Evolutionary conservation across 164 flowering plant genomes (phyloP).

Genomic region (Stephania yunnanensis): DNA sequence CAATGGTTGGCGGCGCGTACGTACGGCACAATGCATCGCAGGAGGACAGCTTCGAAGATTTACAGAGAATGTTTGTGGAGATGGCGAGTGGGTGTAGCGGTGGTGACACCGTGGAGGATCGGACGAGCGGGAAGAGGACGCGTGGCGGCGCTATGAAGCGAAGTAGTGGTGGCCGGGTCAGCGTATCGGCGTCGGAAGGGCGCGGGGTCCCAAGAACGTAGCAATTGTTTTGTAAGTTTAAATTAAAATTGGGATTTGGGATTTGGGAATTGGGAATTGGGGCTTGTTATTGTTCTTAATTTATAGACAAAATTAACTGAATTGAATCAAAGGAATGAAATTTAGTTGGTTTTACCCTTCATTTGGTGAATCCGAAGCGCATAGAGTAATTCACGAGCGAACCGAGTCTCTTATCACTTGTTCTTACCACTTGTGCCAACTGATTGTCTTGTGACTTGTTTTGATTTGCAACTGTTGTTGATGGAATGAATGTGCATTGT

Average conservation of each 20-base stretch:
- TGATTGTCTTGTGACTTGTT: too few species aligned
- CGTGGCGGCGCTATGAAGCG: slow-evolving; percentile 20
- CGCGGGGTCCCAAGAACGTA: neutral
- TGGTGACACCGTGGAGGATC: slow-evolving; percentile 21
- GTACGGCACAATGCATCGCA: slow-evolving; percentile 5
- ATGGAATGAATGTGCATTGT: too few species aligned
- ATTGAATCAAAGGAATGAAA: too few species aligned
- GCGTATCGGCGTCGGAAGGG: slow-evolving; percentile 10
- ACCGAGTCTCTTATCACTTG: too few species aligned
- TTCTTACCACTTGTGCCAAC: too few species aligned
- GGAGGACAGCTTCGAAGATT: slow-evolving; percentile 75
- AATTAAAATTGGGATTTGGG: neutral
- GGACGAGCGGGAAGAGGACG: slow-evolving; percentile 34
- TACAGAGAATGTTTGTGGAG: slow-evolving; percentile 80
- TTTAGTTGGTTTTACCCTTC: too few species aligned
- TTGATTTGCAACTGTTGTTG: too few species aligned
- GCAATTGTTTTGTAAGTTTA: neutral
- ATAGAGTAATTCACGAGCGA: too few species aligned
- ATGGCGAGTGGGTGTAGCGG: slow-evolving; percentile 50
- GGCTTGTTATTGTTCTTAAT: neutral
- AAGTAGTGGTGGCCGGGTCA: slow-evolving; percentile 3
- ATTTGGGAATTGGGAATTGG: neutral
- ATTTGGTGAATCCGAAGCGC: too few species aligned
- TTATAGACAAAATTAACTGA: too few species aligned
- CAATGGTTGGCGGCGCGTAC: neutral